These are phyloP conservation scores for Euphorbia schlechtendalii DNA, from an alignment of 441 rosid species.

Conservation along the genomic window DNA sequence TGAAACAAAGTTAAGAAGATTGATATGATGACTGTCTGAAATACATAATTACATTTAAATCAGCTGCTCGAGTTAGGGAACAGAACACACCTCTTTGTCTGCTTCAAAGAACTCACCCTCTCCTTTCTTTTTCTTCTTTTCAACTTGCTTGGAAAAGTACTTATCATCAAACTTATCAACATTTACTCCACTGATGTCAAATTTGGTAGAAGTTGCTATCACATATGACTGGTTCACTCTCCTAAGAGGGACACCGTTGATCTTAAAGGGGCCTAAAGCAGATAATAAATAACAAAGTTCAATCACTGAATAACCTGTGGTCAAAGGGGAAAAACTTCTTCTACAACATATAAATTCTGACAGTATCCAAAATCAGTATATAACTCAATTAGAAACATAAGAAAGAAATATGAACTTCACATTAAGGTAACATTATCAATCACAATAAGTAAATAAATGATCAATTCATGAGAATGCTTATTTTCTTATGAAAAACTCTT, in stretches of 20 bases:
- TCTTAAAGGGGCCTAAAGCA: constrained; percentile 66
- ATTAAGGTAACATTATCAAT: not conserved
- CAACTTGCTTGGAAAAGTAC: constrained; percentile 63
- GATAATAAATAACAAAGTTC: not conserved
- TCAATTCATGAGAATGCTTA: not conserved
- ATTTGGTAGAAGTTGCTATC: constrained; percentile 76
- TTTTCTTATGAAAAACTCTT: no score
- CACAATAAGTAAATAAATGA: not conserved
- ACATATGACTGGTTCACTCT: constrained; percentile 78
- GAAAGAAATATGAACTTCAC: no score
- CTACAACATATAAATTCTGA: no score
- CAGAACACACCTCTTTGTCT: constrained; percentile 53
- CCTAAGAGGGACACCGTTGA: constrained; percentile 82
- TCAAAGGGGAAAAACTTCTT: not conserved
- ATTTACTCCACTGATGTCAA: constrained; percentile 57
- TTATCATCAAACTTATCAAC: constrained; percentile 67
- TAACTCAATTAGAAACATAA: not conserved
- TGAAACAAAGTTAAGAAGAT: constrained; percentile 1
- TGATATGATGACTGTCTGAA: not conserved
- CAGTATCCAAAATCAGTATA: not conserved
- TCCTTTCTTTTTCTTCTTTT: constrained; percentile 68
- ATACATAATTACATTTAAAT: not conserved
- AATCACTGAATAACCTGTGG: not conserved
- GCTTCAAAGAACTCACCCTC: constrained; percentile 83
- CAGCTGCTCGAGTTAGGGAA: not conserved